These are phyloP conservation scores for Periconia sp. DNA, from an alignment of 2,329 filamentous ascomycete genomes.

Conservation along the genomic window DNA sequence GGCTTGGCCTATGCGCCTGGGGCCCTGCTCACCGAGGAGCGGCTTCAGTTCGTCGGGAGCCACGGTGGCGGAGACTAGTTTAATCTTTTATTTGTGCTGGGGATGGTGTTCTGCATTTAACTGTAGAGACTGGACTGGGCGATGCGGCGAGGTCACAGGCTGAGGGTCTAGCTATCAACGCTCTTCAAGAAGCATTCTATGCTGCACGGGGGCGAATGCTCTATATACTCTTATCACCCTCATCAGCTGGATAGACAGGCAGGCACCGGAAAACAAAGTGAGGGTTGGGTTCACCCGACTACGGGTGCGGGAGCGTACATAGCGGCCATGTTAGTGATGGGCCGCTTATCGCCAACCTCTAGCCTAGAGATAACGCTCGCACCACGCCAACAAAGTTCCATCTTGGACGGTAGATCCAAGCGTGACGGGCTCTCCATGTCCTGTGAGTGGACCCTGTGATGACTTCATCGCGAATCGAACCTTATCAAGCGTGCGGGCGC, in stretches of 20 bases:
- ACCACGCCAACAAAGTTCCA: neutral
- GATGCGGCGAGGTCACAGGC: too few relatives aligned
- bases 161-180: too few relatives aligned
- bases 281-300: neutral
- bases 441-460: conserved; percentile 20
- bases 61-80: conserved; percentile 13
- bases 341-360: neutral
- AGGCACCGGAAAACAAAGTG: neutral
- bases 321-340: neutral
- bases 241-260: neutral
- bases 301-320: neutral
- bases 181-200: neutral
- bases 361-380: conserved; percentile 2
- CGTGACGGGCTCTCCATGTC: neutral
- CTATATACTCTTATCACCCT: neutral
- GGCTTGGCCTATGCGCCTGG: conserved; percentile 17
- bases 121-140: too few relatives aligned
- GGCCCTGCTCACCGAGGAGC: conserved; percentile 23
- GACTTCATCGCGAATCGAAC: neutral
- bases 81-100: neutral
- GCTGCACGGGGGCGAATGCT: neutral
- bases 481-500: conserved; percentile 1
- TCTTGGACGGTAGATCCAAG: neutral
- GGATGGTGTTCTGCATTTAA: too few relatives aligned
- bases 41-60: conserved; percentile 23